phyloP scores from a whole-genome alignment of 768 basidiomycete genomes.

The Agaricus sinodeliciosus region DNA sequence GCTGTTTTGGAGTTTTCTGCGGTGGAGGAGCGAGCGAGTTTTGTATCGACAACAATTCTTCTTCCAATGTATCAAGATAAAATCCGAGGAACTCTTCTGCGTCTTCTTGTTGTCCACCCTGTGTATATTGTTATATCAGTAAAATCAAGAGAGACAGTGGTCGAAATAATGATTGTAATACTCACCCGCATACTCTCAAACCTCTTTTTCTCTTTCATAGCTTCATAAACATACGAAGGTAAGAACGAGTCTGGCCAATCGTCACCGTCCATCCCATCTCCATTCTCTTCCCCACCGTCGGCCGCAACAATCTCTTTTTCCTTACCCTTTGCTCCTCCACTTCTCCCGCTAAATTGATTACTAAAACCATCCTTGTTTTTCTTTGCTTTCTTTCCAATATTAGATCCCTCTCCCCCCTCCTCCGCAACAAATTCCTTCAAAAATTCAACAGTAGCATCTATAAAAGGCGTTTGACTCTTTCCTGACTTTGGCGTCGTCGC shows the following conservation, averaged over 20 bases:
- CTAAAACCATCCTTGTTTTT: conserved; percentile 15
- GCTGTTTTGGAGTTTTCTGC: conserved; percentile 18
- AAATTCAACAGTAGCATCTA: conserved; percentile 67
- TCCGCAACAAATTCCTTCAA: conserved; percentile 63
- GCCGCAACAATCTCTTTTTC: not conserved
- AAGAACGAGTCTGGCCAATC: conserved; percentile 67
- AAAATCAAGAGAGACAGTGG: not conserved
- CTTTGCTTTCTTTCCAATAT: not conserved
- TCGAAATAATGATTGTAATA: conserved; percentile 12
- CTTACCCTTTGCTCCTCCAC: conserved; percentile 22
- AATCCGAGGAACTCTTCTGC: conserved; percentile 99
- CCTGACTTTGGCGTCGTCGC: conserved; percentile 21
- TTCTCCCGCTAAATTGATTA: conserved; percentile 11
- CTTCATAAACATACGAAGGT: conserved; percentile 83
- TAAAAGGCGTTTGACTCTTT: conserved; percentile 41
- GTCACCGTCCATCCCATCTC: conserved; percentile 35
- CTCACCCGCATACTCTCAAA: conserved; percentile 89
- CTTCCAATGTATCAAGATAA: conserved; percentile 90
- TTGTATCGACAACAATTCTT: conserved; percentile 74
- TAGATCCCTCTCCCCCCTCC: conserved; percentile 14
- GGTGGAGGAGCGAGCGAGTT: conserved; percentile 40
- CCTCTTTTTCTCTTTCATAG: conserved; percentile 87
- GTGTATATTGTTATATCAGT: not conserved
- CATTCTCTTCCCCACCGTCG: conserved; percentile 28
- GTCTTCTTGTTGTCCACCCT: conserved; percentile 95